A percentile compares a stretch with the other conserved stretches of the same genome.
phyloP scores from a whole-genome alignment of 306 rosid genomes.

The Prunus mongolica region DNA sequence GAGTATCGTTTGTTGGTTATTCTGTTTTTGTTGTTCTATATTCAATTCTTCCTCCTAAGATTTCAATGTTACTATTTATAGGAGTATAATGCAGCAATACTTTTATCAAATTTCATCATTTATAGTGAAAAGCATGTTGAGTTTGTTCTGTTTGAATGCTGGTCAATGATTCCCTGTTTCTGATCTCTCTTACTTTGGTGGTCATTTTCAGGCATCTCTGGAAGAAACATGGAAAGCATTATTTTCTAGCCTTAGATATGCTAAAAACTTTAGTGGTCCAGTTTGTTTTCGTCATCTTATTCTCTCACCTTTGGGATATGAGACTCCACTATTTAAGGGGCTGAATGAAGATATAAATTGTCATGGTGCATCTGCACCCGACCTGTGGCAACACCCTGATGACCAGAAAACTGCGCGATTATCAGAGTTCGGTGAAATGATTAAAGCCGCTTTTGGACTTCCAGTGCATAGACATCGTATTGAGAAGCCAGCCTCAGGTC shows the following conservation, averaged over 20 bases:
- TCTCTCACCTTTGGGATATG: conserved; percentile 89
- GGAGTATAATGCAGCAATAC: neutral
- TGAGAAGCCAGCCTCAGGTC: conserved; percentile 42
- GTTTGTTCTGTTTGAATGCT: neutral
- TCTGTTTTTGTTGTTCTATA: neutral
- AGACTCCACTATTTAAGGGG: conserved; percentile 81
- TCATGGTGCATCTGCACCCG: conserved; percentile 58
- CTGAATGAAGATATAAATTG: conserved; percentile 60
- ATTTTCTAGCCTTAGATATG: conserved; percentile 79
- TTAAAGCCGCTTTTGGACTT: conserved; percentile 69
- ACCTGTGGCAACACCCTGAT: conserved; percentile 73
- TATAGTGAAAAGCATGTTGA: neutral
- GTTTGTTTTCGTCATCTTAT: conserved; percentile 89
- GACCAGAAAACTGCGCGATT: conserved; percentile 70
- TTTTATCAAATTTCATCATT: neutral
- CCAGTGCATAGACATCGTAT: conserved; percentile 43
- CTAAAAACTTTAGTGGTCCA: conserved; percentile 71
- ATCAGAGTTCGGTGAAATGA: conserved; percentile 94
- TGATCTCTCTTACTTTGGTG: conserved; percentile 23
- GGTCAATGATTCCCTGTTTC: neutral
- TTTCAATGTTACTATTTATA: neutral
- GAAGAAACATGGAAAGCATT: conserved; percentile 94
- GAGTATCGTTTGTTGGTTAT: neutral
- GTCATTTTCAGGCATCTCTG: conserved; percentile 55
- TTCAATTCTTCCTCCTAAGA: neutral